A percentile compares a stretch with the other conserved stretches of the same genome.
These are phyloP conservation scores for Lasiosphaeris hirsuta DNA, from an alignment of 495 filamentous ascomycete genomes.

Conservation along the genomic window DNA sequence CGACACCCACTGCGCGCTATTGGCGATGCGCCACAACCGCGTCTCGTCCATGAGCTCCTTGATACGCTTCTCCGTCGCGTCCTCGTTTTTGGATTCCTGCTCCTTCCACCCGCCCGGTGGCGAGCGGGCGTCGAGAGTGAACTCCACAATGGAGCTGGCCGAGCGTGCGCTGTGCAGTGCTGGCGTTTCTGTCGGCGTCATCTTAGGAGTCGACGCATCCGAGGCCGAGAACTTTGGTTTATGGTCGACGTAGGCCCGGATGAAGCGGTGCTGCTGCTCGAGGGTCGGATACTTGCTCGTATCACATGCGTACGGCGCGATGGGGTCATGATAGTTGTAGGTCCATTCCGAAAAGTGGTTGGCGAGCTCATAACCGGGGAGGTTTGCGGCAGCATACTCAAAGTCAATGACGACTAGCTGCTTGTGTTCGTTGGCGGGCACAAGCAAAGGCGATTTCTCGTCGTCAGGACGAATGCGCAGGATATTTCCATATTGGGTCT, in stretches of 20 bases:
- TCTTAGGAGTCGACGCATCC: constrained; percentile 49
- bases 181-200: constrained; percentile 38
- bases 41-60: constrained; percentile 70
- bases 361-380: constrained; percentile 85
- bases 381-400: constrained; percentile 92
- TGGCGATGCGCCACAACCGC: constrained; percentile 78
- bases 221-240: constrained; percentile 49
- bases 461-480: constrained; percentile 80
- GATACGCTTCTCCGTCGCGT: constrained; percentile 59
- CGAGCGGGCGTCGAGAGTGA: constrained; percentile 66
- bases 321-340: constrained; percentile 86
- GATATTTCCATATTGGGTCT: constrained; percentile 99
- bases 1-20: constrained; percentile 86
- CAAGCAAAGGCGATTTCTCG: constrained; percentile 77
- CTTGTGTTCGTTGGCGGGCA: constrained; percentile 88
- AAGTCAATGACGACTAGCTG: constrained; percentile 97
- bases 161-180: constrained; percentile 28
- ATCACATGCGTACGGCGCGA: constrained; percentile 61
- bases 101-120: constrained; percentile 56
- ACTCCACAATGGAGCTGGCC: constrained; percentile 52
- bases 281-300: constrained; percentile 68
- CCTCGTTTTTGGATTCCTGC: constrained; percentile 58
- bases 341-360: constrained; percentile 99
- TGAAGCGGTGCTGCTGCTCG: constrained; percentile 79
- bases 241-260: constrained; percentile 84